Base-by-base conservation (phyloP, 2,329 filamentous ascomycete species). In the Cylindrodendrum hubeiense region DNA sequence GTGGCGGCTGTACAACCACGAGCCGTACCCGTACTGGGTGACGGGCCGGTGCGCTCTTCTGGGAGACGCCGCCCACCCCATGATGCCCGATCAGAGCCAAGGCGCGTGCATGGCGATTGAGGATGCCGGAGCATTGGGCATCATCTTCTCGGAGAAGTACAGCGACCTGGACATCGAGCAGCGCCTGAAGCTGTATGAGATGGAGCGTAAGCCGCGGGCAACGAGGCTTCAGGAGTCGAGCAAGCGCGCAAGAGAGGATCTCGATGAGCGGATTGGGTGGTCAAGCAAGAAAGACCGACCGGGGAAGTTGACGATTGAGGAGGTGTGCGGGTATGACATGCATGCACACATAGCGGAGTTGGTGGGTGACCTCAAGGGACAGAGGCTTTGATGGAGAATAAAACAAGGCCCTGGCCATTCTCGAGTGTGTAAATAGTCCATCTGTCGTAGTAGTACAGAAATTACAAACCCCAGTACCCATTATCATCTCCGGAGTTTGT, bases 1-100 rank as follows among this genome's bases (percentile, higher is more conserved):
- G 0, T 91, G 89, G 89, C 80, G 88, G 8, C 78, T 91, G n/a
- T 66, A 72, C 24, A 63, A 73, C 54, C 77, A 76, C 57, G 68
- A 75, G 6, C 86, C 86, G 1, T 90, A 90, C 70, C 81, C 83
- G 0, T 85, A 85, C 71, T 81, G 85, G 71, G 77, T 80, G 41
- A 84, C 83, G 61, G 79, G 77, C 5, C 79, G 77, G 19, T 83
- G 83, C 4, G 86, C 85, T 66, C 76, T 91, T 2, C 73, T 91
- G 15, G 89, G 89, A 6, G 89, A 92, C 75, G 89, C 89, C 15
- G 89, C 83, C 4, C 89, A 91, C 74, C 89, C 89, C 17, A 90
- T 90, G 87, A 87, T 91, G 85, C 89, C 89, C 3, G 84, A 91
- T 72, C 89, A 91, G 74, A 88, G 85, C 62, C 89, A 91, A 76